Evolutionary conservation across 2,329 filamentous ascomycete species (phyloP).

Genomic region (Stromatinia cepivora): DNA sequence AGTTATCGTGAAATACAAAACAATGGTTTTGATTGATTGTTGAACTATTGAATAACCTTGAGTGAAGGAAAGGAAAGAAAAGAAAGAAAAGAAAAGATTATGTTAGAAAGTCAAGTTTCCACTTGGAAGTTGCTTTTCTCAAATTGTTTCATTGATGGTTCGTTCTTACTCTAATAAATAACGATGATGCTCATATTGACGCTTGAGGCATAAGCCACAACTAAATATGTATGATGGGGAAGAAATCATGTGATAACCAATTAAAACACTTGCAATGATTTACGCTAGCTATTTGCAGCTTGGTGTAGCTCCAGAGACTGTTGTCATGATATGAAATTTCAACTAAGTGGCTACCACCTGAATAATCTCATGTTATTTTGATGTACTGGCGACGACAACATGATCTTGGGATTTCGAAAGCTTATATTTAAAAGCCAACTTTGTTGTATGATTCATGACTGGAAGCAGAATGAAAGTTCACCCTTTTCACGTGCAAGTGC

Average conservation of each 20-base stretch:
- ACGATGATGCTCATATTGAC: constrained; percentile 5
- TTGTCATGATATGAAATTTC: too few relatives aligned
- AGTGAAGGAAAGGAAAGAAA: too few relatives aligned
- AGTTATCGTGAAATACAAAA: background rate
- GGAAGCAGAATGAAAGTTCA: background rate
- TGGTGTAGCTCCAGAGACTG: background rate
- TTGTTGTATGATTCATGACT: background rate
- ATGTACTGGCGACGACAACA: background rate
- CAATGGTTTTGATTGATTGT: background rate
- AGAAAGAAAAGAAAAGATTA: background rate
- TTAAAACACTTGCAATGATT: background rate
- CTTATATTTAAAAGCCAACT: too few relatives aligned
- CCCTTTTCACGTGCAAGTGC: background rate
- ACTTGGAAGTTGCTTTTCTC: background rate
- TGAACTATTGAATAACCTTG: background rate
- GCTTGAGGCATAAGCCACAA: background rate
- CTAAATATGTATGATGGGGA: background rate
- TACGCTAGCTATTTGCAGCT: background rate
- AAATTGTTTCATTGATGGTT: background rate
- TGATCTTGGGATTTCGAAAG: too few relatives aligned
- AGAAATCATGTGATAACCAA: background rate
- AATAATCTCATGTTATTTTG: background rate
- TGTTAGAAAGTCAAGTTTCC: too few relatives aligned
- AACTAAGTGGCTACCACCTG: background rate
- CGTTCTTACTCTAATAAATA: background rate